Base-by-base conservation (phyloP, 371 early-diverging fungal genomes). In the Lichtheimia ornata region DNA sequence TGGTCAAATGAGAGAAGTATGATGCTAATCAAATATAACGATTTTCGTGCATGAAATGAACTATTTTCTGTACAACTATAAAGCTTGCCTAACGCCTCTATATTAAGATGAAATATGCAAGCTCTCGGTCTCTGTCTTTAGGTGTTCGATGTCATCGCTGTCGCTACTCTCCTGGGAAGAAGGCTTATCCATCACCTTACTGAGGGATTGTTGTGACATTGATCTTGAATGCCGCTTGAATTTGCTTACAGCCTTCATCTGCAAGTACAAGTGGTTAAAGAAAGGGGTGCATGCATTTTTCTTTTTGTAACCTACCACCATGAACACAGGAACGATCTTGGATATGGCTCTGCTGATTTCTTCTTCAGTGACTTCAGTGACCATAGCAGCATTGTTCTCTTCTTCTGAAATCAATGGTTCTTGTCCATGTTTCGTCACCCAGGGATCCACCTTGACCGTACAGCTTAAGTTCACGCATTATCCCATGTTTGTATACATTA, bases 341-440 rank as follows among this genome's bases (percentile, higher is more conserved):
- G 86, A 85, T 62, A 97, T 88, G 30, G 94, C 95, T 50, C 77
- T 75, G 45, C 84, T 78, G 57, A 94, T 73, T 61, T 97, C 96
- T 56, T 91, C 90, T 53, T 94, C 91, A 0, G 96, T 95, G 56
- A 95, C 81, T 40, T 91, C 88, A 27, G 84, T 74, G 41, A 93
- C 84, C 63, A 82, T 66, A 63, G 84, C 78, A 57, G 71, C 66
- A 66, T 83, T 89, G 76, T 96, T 96, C 61, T 89, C 90, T 62
- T 90, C 89, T 67, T 87, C 85, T 42, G 81, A 73, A 13, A 88
- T 81, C 60, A 96, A 77, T 17, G 84, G 83, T 3, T 80, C 78
- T 7, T 56, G 63, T 58, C 91, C 94, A 64, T 85, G 59, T 43
- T 88, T 70, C 5, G 96, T 95, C 13, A 96, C 77, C 97, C 97